phyloP scores from a whole-genome alignment of 441 rosid genomes.

The Macaranga tanarius region DNA sequence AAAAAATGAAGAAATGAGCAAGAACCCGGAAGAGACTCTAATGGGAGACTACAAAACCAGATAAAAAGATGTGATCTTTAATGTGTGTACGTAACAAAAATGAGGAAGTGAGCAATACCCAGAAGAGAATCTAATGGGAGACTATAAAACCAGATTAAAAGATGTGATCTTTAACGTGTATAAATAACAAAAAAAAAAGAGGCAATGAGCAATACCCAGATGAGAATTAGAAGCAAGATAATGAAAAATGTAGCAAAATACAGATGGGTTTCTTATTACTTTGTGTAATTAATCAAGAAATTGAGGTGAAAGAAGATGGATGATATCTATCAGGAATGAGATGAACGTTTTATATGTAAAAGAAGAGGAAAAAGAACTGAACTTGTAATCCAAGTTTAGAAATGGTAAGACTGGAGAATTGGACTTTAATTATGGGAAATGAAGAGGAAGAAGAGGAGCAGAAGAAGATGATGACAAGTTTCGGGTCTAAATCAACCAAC shows the following conservation, averaged over 20 bases:
- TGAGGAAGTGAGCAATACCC: slow-evolving; percentile 7
- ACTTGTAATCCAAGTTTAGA: slow-evolving; percentile 12
- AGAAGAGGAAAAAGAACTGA: slow-evolving; percentile 13
- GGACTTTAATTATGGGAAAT: slow-evolving; percentile 8
- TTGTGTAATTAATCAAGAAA: background rate
- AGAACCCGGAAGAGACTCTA: background rate
- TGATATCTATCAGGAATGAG: background rate
- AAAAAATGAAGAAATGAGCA: background rate
- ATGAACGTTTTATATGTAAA: background rate
- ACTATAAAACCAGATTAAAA: no score
- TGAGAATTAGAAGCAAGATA: background rate
- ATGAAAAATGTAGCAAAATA: slow-evolving; percentile 1
- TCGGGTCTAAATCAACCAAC: slow-evolving; percentile 23
- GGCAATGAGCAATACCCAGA: slow-evolving; percentile 15
- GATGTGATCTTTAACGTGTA: background rate
- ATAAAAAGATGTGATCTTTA: background rate
- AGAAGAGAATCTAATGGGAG: slow-evolving; percentile 20
- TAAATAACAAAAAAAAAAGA: background rate
- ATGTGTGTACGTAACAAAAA: background rate
- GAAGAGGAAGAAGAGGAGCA: slow-evolving; percentile 20
- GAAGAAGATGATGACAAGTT: slow-evolving; percentile 20
- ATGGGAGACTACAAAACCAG: no score
- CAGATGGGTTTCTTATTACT: background rate
- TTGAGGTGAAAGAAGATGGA: background rate
- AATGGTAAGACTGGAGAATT: slow-evolving; percentile 13